Base-by-base conservation (phyloP, 164 flowering plant genomes). In the Kingdonia uniflora region DNA sequence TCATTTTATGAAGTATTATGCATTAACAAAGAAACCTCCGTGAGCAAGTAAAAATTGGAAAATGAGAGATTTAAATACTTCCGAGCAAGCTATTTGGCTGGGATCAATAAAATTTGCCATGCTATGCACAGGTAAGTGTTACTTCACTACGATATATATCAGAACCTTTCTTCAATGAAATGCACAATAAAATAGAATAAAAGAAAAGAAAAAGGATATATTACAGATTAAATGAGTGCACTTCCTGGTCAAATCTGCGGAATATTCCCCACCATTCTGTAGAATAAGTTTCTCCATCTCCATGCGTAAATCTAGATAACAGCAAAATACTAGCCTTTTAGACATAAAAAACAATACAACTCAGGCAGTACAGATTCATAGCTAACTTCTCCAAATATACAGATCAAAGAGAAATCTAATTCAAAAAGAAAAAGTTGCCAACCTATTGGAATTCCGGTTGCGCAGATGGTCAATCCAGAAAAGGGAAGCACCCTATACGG, bases 181-280 rank as follows among this genome's bases (percentile, higher is more conserved):
- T 4, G 35, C 8, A 29, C 35, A 26, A 15, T 35, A 15, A 50
- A 7, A 26, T 40, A 12, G 23, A 19, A 33, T n/a, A 19, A 17
- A 29, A n/a, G 22, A 7, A 6, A 0, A 21, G 29, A 23, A 45
- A 49, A 63, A 92, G 99, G 99, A 92, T 92, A 92, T 92, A 71
- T 86, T 84, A 68, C 81, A 76, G 57, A 92, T 67, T 59, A 92
- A 65, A 77, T 92, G 99, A 54, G 97, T 86, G 68, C 99, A 86
- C 62, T 62, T 75, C 77, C 68, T 82, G 44, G 84, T 92, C 24
- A 92, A 73, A 56, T 86, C 89, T 26, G 87, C 76, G 58, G 99
- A 92, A 70, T 88, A 92, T 61, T 69, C 80, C 38, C 99, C 99
- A 49, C 91, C 95, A 79, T 88, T 86, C 65, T 88, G 79, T 33